Evolutionary conservation across 2,329 filamentous ascomycete genomes (phyloP), one percentile per base, ranked within the genome.

Genomic region (Aureobasidium sp.): DNA sequence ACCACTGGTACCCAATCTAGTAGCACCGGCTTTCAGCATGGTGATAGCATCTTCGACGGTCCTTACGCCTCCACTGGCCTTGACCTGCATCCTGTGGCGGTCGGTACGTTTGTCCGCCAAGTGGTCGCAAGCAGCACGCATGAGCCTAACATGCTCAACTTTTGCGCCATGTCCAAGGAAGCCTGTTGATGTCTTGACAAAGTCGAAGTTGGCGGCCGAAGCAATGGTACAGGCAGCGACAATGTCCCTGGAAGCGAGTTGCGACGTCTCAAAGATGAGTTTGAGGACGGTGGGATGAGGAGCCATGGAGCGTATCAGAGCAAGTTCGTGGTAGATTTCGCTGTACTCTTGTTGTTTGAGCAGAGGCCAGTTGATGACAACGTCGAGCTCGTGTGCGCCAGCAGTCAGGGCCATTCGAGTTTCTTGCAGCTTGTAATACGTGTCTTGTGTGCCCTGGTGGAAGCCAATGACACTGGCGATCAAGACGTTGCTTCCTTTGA

Each of bases 391-490:
- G 0, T 70, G 70, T 1, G 83, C 83, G 23, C 83, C 83, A 20
- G 76, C 73, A 9, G 70, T 66, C 39, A 84, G 71, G 15, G 82
- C 81, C 12, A 74, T 72, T 29, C 74, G 73, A 0, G 81, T 78
- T 72, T 86, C 82, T 66, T 69, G 70, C n/a, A 80, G 72, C 68
- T 84, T 85, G 36, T 76, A 71, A 3, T 74, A 68, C 0, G 81
- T 79, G 52, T 78, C 73, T 64, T 83, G 74, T 0, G 80, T 84
- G 13, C 84, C 84, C 68, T 85, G 82, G 59, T 81, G 84, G 69
- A 86, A 86, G 26, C 81, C 82, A 10, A 86, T 76, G 6, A 86
- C 84, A 66, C 80, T 82, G 48, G 82, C 81, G 23, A 85, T 78
- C 27, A 75, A 74, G n/a, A 83, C 78, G 6, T 70, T 69, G 8